A percentile compares a stretch with the other conserved stretches of the same genome.
Conservation (phyloP, 805 yeast genomes). For the Candida ipomoeae region DNA sequence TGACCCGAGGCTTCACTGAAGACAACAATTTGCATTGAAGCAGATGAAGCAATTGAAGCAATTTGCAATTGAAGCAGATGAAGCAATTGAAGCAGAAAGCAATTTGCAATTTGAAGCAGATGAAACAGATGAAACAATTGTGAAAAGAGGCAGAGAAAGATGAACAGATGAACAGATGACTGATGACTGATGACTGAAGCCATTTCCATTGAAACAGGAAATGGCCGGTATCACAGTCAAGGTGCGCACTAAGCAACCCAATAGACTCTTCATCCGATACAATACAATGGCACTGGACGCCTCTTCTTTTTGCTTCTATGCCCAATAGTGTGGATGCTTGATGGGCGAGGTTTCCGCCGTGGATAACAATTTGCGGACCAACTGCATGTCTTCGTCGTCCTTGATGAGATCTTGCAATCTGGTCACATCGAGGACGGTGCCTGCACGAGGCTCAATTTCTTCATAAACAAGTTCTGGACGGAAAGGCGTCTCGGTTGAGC, state of each 20-base stretch:
- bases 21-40: too few relatives aligned
- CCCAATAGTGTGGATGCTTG: slow-evolving; percentile 53
- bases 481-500: slow-evolving; percentile 44
- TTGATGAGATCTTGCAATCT: slow-evolving; percentile 52
- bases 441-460: slow-evolving; percentile 31
- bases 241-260: slow-evolving; percentile 25
- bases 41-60: too few relatives aligned
- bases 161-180: too few relatives aligned
- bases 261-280: slow-evolving; percentile 26
- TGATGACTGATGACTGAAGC: too few relatives aligned
- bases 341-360: slow-evolving; percentile 20
- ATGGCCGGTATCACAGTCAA: slow-evolving; percentile 50
- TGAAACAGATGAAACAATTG: too few relatives aligned
- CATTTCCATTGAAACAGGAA: too few relatives aligned
- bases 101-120: too few relatives aligned
- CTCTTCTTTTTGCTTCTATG: slow-evolving; percentile 52
- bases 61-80: too few relatives aligned
- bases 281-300: slow-evolving; percentile 19
- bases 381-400: slow-evolving; percentile 69
- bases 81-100: too few relatives aligned
- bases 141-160: too few relatives aligned
- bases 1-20: slow-evolving; percentile 8
- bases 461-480: slow-evolving; percentile 58
- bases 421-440: slow-evolving; percentile 37
- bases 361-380: slow-evolving; percentile 46